These are phyloP conservation scores for Xylaria sp. DNA, from an alignment of 2,329 filamentous ascomycete species.

Conservation along the genomic window DNA sequence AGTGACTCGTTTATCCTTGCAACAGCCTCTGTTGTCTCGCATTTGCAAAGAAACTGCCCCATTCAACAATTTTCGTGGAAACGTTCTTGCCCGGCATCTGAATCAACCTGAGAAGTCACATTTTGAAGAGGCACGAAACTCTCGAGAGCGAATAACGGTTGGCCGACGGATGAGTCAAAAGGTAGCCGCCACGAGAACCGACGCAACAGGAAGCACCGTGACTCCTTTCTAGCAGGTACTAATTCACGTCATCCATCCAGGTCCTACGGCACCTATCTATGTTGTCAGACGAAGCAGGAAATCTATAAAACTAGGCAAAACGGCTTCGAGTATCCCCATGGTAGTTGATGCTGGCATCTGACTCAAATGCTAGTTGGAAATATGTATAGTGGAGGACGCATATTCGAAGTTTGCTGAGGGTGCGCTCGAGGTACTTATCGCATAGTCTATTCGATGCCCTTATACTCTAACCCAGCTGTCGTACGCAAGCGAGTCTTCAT, in stretches of 20 bases:
- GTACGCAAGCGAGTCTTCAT: constrained; percentile 21
- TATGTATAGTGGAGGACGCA: neutral
- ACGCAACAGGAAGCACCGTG: neutral
- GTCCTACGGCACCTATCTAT: neutral
- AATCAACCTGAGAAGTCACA: neutral
- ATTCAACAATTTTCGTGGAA: neutral
- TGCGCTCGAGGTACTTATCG: no score
- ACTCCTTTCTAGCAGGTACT: neutral
- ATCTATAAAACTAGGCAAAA: neutral
- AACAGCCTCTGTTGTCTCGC: neutral
- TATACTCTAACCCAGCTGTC: neutral
- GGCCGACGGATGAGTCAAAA: neutral
- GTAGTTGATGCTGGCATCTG: neutral
- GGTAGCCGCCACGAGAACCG: neutral
- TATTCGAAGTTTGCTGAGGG: neutral
- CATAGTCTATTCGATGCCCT: no score
- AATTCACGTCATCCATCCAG: neutral
- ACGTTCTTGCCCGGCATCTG: neutral
- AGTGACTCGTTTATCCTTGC: neutral
- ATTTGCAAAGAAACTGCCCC: neutral
- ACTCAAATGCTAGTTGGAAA: neutral
- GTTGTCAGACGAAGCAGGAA: neutral
- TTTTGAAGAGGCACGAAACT: neutral
- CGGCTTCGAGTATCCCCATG: neutral
- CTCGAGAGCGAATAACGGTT: neutral